Evolutionary conservation across 495 filamentous ascomycete genomes (phyloP).

Genomic region (Annulohypoxylon maeteangense): DNA sequence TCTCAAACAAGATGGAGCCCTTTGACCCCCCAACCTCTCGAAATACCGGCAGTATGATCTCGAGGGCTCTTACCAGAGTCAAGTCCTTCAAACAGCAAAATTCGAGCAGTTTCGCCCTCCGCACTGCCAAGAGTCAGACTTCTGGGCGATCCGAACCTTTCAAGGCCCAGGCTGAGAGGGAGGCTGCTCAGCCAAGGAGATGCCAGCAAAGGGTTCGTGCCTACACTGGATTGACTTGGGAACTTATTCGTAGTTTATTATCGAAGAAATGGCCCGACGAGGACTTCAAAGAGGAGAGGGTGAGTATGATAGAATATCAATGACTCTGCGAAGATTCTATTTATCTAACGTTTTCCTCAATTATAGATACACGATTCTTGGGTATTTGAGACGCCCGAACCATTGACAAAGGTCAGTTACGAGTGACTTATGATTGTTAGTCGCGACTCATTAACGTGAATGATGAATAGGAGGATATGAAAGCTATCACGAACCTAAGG

Average conservation of each 20-base stretch:
- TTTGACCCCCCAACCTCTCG: not conserved
- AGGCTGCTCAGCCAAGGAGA: not conserved
- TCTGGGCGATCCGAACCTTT: not conserved
- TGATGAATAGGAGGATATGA: not conserved
- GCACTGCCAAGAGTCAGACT: not conserved
- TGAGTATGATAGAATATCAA: not conserved
- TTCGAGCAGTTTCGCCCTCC: not conserved
- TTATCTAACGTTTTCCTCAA: not conserved
- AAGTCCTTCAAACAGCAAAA: not conserved
- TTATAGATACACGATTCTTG: constrained; percentile 7
- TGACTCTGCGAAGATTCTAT: not conserved
- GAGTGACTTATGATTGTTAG: not conserved
- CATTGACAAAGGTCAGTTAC: constrained; percentile 2
- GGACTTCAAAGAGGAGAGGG: not conserved
- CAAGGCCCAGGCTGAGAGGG: not conserved
- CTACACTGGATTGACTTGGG: not conserved
- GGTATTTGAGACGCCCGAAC: constrained; percentile 16
- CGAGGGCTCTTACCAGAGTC: not conserved
- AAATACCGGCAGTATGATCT: not conserved
- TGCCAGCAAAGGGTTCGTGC: not conserved
- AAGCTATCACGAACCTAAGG: not conserved
- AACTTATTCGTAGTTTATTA: not conserved
- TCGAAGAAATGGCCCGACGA: not conserved
- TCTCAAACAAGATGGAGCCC: not conserved
- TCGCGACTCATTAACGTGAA: not conserved